phyloP scores from a whole-genome alignment of 1,284 basidiomycete genomes.

The Rhizoctonia solani region DNA sequence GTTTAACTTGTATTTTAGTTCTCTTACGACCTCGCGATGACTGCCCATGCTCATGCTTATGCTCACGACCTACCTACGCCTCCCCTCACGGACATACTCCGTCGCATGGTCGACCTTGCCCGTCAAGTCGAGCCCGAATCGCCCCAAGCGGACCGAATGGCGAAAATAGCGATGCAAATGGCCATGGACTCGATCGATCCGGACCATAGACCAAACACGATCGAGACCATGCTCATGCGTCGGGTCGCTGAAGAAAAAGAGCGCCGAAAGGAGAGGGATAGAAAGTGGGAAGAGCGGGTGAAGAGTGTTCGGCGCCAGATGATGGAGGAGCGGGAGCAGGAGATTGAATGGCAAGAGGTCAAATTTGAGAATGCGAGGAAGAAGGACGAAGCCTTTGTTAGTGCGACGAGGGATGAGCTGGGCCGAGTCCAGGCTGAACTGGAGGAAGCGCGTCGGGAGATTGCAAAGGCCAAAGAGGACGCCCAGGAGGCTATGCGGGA shows the following conservation, averaged over 20 bases:
- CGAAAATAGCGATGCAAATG: conserved; percentile 14
- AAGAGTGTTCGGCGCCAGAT: conserved; percentile 3
- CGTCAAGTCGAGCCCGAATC: background rate
- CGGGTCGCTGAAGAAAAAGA: background rate
- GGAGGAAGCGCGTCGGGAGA: too few species aligned
- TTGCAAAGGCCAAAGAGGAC: background rate
- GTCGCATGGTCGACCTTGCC: conserved; percentile 7
- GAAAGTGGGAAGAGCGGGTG: background rate
- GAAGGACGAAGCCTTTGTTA: background rate
- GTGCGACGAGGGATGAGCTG: background rate
- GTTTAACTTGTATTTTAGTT: background rate
- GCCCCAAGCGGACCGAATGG: background rate
- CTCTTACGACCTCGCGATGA: background rate
- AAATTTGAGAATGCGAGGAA: background rate
- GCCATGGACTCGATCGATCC: conserved; percentile 8
- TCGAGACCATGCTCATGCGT: background rate
- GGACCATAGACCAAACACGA: background rate
- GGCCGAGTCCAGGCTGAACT: background rate
- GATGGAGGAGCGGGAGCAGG: conserved; percentile 15
- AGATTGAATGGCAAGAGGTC: background rate
- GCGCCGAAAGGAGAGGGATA: background rate
- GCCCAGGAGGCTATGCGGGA: background rate
- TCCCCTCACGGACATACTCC: background rate
- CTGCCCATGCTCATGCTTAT: background rate
- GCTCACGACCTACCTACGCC: background rate